Percentiles rank a stretch among this genome's conserved stretches.
Evolutionary conservation across 306 rosid species (phyloP).

Genomic region (Canavalia gladiata): DNA sequence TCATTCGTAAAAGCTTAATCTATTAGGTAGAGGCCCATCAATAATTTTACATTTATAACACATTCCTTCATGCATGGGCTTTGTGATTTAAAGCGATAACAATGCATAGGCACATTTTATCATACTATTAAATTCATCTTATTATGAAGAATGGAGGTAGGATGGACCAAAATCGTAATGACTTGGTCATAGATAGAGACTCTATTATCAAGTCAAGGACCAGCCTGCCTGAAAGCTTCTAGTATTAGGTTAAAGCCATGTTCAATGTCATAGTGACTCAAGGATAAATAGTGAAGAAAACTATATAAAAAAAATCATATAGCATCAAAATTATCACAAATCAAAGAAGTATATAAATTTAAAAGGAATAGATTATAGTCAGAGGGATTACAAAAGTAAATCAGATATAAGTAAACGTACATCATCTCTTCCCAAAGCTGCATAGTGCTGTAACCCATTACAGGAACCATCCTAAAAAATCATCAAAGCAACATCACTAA

Average conservation of each 20-base stretch:
- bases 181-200: not conserved
- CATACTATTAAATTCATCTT: not conserved
- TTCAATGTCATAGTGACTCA: slow-evolving; percentile 5
- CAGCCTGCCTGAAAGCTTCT: not conserved
- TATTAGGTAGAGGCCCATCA: slow-evolving; percentile 4
- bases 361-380: slow-evolving; percentile 9
- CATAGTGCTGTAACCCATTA: slow-evolving; percentile 93
- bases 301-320: not conserved
- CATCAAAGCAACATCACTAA: slow-evolving; percentile 38
- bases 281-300: not conserved
- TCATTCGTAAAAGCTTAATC: not conserved
- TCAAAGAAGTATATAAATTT: slow-evolving; percentile 17
- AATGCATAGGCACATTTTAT: not conserved
- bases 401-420: slow-evolving; percentile 58
- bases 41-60: slow-evolving; percentile 6
- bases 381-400: not conserved
- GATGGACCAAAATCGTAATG: not conserved
- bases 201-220: not conserved
- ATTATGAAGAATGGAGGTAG: not conserved
- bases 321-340: slow-evolving; percentile 31
- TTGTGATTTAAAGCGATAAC: not conserved
- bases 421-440: slow-evolving; percentile 85
- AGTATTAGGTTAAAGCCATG: not conserved
- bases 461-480: slow-evolving; percentile 88
- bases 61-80: not conserved